phyloP scores from a whole-genome alignment of 805 yeast genomes.

The Tetrapisispora nanseiensis region DNA sequence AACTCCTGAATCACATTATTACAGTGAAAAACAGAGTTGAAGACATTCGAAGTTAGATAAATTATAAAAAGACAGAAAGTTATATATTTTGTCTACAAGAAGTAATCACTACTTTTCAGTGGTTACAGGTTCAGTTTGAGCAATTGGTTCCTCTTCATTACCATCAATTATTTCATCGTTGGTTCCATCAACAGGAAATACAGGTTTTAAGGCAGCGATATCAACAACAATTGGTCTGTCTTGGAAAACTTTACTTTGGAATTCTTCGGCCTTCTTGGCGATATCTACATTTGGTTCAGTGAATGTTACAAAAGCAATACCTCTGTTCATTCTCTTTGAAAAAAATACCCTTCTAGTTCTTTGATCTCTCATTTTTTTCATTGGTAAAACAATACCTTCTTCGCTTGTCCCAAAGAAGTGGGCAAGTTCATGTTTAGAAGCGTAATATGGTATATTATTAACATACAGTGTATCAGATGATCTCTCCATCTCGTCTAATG shows the following conservation, averaged over 20 bases:
- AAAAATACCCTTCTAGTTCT: slow-evolving; percentile 29
- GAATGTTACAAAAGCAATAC: slow-evolving; percentile 53
- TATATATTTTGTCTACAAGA: not conserved
- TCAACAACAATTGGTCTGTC: slow-evolving; percentile 61
- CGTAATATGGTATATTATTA: slow-evolving; percentile 54
- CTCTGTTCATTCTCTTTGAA: slow-evolving; percentile 36
- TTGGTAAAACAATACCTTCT: slow-evolving; percentile 44
- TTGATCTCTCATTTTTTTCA: slow-evolving; percentile 28
- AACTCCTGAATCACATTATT: not conserved
- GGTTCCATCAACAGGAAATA: slow-evolving; percentile 22
- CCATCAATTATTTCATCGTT: slow-evolving; percentile 3
- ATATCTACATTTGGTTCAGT: slow-evolving; percentile 35
- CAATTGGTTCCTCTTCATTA: not conserved
- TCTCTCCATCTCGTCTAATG: slow-evolving; percentile 32
- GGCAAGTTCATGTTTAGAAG: slow-evolving; percentile 45
- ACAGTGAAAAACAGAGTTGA: not conserved
- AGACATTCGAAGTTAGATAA: not conserved
- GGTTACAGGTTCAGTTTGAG: not conserved
- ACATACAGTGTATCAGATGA: slow-evolving; percentile 48
- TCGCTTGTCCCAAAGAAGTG: slow-evolving; percentile 42
- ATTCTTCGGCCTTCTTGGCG: slow-evolving; percentile 56
- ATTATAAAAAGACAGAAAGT: not conserved
- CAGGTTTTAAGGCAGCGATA: slow-evolving; percentile 45
- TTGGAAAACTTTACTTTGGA: slow-evolving; percentile 54
- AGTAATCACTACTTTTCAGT: not conserved